Evolutionary conservation across 1,284 basidiomycete species (phyloP).

Genomic region (Porogramme epimiltina): DNA sequence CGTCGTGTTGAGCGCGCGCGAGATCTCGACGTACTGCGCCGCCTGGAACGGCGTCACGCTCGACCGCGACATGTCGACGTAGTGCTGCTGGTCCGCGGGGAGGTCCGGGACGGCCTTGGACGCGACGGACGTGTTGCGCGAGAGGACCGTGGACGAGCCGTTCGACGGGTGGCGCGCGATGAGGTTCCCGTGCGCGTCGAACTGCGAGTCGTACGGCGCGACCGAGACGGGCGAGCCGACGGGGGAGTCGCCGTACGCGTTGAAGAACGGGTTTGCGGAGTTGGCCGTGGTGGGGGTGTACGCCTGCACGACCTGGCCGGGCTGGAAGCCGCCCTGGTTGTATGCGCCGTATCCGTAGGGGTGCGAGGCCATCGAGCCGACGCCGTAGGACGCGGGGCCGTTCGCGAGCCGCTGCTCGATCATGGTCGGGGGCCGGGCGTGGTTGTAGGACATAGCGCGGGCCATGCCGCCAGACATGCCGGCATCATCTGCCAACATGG

Average conservation of each 20-base stretch:
- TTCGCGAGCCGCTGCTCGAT: slow-evolving; percentile 35
- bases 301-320: slow-evolving; percentile 22
- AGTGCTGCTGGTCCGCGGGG: slow-evolving; percentile 55
- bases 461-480: slow-evolving; percentile 10
- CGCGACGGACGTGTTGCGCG: slow-evolving; percentile 18
- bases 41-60: slow-evolving; percentile 76
- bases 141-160: slow-evolving; percentile 17
- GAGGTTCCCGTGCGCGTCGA: slow-evolving; percentile 24
- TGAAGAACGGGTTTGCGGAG: slow-evolving; percentile 37
- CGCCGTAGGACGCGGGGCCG: slow-evolving; percentile 11
- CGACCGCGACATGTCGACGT: slow-evolving; percentile 62
- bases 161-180: slow-evolving; percentile 28
- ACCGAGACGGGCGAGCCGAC: slow-evolving; percentile 33
- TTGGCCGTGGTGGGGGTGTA: slow-evolving; percentile 23
- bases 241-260: slow-evolving; percentile 36
- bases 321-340: slow-evolving; percentile 27
- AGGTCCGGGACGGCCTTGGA: slow-evolving; percentile 3
- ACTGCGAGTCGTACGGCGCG: slow-evolving; percentile 29
- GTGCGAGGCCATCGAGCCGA: slow-evolving; percentile 12
- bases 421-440: slow-evolving; percentile 31
- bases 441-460: slow-evolving; percentile 17
- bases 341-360: slow-evolving; percentile 25
- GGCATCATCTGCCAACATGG: slow-evolving; percentile 52
- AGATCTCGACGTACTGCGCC: slow-evolving; percentile 71
- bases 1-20: slow-evolving; percentile 49